A percentile compares a stretch with the other conserved stretches of the same genome.
phyloP scores from a whole-genome alignment of 805 yeast genomes.

The Schwanniomyces polymorphus region DNA sequence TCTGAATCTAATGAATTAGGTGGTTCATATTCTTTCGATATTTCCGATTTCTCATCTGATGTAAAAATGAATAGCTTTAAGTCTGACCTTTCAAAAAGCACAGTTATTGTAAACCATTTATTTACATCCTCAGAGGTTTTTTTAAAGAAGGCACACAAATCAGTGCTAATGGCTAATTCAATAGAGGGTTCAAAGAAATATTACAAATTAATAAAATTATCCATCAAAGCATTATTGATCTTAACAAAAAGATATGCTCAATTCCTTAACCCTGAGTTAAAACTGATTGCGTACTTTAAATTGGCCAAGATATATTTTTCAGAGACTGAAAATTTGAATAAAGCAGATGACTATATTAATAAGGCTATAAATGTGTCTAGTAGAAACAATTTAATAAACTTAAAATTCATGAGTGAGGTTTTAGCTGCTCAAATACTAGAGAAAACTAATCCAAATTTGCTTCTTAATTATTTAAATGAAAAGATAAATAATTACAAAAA shows the following conservation, averaged over 20 bases:
- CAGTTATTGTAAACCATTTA: conserved; percentile 10
- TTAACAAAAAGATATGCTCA: conserved; percentile 27
- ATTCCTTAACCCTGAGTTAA: conserved; percentile 27
- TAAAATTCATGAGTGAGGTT: conserved; percentile 32
- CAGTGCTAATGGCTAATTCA: conserved; percentile 13
- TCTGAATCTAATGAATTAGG: neutral
- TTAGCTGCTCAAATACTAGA: conserved; percentile 39
- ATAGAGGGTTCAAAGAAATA: conserved; percentile 21
- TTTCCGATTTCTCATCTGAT: neutral
- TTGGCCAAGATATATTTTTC: conserved; percentile 35
- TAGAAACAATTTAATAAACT: conserved; percentile 20
- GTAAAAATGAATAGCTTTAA: neutral
- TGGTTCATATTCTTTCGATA: neutral
- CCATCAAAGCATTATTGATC: conserved; percentile 37
- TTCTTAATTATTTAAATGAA: conserved; percentile 29
- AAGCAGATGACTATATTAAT: conserved; percentile 41
- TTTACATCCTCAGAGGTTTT: conserved; percentile 19
- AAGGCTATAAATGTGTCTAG: conserved; percentile 27
- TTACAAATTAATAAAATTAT: conserved; percentile 28
- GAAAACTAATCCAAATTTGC: conserved; percentile 18
- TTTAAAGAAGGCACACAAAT: conserved; percentile 20
- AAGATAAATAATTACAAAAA: conserved; percentile 17
- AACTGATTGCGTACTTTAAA: conserved; percentile 31
- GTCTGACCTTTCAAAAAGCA: conserved; percentile 2
- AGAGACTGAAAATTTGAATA: conserved; percentile 42